Conservation (phyloP, 257 asterid genomes). For the Plantago elongata region DNA sequence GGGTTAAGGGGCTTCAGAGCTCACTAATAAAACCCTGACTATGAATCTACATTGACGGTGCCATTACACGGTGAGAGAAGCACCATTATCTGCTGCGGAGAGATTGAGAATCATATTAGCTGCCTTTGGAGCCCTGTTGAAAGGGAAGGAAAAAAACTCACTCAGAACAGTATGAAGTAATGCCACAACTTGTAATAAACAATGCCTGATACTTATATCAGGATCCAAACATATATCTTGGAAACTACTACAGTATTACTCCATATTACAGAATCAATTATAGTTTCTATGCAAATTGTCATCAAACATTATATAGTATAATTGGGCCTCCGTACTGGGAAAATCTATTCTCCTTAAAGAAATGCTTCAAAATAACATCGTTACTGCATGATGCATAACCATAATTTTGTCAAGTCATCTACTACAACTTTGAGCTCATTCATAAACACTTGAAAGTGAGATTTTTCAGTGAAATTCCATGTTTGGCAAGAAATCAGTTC, state of each 20-base stretch:
- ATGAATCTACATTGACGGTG: slow-evolving; percentile 7
- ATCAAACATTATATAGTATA: not conserved
- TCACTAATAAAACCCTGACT: too few relatives aligned
- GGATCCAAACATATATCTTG: not conserved
- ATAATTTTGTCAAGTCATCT: not conserved
- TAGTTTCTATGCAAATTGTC: not conserved
- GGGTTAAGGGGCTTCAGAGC: too few relatives aligned
- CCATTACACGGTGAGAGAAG: slow-evolving; percentile 73
- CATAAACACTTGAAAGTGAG: too few relatives aligned
- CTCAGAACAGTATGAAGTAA: not conserved
- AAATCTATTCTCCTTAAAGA: too few relatives aligned
- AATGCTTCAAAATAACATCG: too few relatives aligned
- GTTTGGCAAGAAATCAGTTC: not conserved
- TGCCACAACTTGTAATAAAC: not conserved
- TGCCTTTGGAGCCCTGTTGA: slow-evolving; percentile 90
- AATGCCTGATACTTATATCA: not conserved
- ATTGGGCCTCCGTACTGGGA: not conserved
- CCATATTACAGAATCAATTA: not conserved
- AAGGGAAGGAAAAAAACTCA: not conserved
- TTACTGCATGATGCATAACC: too few relatives aligned
- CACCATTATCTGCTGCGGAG: slow-evolving; percentile 71
- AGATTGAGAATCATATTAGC: slow-evolving; percentile 86
- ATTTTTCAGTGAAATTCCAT: too few relatives aligned
- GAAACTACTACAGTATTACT: too few relatives aligned
- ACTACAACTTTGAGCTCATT: not conserved